phyloP scores from a whole-genome alignment of 2,329 filamentous ascomycete species.

The Xylaria digitata region DNA sequence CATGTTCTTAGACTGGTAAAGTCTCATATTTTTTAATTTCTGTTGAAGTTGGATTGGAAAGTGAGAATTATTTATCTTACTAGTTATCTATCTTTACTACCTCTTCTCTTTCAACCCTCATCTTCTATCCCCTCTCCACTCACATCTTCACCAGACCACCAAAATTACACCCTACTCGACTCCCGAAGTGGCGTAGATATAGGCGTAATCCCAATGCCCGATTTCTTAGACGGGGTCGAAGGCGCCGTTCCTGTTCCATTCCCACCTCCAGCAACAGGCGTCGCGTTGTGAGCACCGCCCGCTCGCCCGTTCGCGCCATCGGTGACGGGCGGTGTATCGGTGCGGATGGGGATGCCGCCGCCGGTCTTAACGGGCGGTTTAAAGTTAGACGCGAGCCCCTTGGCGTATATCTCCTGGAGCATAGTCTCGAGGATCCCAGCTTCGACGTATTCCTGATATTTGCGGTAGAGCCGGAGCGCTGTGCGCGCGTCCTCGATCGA shows the following conservation, averaged over 20 bases:
- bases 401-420: constrained; percentile 85
- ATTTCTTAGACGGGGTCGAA: constrained; percentile 38
- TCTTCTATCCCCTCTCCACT: neutral
- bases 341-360: constrained; percentile 37
- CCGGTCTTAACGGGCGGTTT: constrained; percentile 60
- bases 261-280: constrained; percentile 13
- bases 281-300: neutral
- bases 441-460: constrained; percentile 89
- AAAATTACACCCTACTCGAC: constrained; percentile 13
- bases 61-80: neutral
- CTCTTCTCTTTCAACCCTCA: neutral
- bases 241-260: constrained; percentile 32
- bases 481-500: constrained; percentile 95
- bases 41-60: neutral
- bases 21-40: neutral
- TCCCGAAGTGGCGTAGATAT: constrained; percentile 40
- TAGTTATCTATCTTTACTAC: neutral
- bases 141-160: no score
- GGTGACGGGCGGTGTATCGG: constrained; percentile 47
- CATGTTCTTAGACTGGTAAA: neutral
- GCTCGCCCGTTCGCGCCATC: constrained; percentile 2
- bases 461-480: constrained; percentile 86
- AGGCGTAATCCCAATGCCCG: constrained; percentile 37
- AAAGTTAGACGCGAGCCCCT: constrained; percentile 68
- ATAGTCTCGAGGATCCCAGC: constrained; percentile 85